Base-by-base conservation (phyloP, 768 basidiomycete species). In the Russula sp. region DNA sequence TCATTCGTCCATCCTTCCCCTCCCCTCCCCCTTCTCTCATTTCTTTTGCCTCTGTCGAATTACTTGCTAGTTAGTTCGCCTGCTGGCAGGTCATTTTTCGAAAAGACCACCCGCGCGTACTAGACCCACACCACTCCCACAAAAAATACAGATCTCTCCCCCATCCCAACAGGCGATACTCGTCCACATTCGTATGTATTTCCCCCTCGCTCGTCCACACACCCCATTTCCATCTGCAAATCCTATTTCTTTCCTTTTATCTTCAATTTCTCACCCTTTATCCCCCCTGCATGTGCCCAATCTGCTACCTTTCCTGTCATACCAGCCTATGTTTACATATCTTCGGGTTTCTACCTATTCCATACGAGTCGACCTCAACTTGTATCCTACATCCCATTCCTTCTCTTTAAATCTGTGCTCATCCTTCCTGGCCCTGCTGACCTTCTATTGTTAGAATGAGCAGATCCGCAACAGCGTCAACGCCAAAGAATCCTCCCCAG, bases 391-490 rank as follows among this genome's bases (percentile, higher is more conserved):
- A 14, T n/a, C 18, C 14, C 26, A 5, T 26, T 8, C 26, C 11
- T 50, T 24, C 4, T 49, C 16, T 30, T 46, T 5, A 44, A 51
- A 24, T 34, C 2, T 14, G 1, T 5, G 18, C 26, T 34, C 28
- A 6, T 18, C 30, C 38, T 56, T 40, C 7, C 32, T 16, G 5
- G 30, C 20, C 40, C 18, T 30, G 40, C 63, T 64, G n/a, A 64
- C 59, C 26, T 11, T 32, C 55, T 46, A 51, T 36, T 46, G 36
- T 10, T 69, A 92, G 90, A 92, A 95, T 95, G 93, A 95, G 90
- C 90, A 94, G 88, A 87, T 84, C 84, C 79, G 86, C 89, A 70
- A 83, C 87, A 76, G 81, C 84, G 76, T 79, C 88, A 76, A 79
- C 79, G 79, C 75, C 83, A 79, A 88, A 87, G 84, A 87, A 79